Evolutionary conservation across 2,329 filamentous ascomycete genomes (phyloP).

Genomic region (Grosmannia huntii): DNA sequence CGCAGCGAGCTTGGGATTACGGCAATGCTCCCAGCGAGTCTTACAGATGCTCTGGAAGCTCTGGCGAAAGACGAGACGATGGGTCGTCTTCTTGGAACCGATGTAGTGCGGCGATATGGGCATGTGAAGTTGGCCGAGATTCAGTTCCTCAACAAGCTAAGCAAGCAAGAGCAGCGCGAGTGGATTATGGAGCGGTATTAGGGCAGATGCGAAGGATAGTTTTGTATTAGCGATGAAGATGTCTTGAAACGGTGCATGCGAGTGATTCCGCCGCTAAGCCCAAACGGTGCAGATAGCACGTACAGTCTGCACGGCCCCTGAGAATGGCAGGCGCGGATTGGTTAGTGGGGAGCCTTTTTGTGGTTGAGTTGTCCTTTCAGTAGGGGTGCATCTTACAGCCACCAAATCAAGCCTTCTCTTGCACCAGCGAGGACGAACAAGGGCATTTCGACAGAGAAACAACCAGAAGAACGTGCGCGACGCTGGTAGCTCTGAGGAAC

Average conservation of each 20-base stretch:
- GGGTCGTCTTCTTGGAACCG: constrained; percentile 29
- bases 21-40: constrained; percentile 37
- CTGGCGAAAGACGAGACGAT: constrained; percentile 36
- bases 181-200: constrained; percentile 54
- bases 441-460: not conserved
- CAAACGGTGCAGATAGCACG: not conserved
- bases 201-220: no score
- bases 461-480: not conserved
- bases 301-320: not conserved
- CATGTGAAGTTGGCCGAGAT: constrained; percentile 47
- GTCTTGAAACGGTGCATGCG: not conserved
- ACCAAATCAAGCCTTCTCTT: not conserved
- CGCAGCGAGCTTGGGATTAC: constrained; percentile 38
- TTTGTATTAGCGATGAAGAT: no score
- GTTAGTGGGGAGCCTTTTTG: not conserved
- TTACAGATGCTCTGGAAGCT: constrained; percentile 41
- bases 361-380: constrained; percentile 11
- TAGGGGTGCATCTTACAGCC: not conserved
- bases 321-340: not conserved
- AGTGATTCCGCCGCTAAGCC: not conserved
- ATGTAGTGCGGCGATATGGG: constrained; percentile 43
- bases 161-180: constrained; percentile 28
- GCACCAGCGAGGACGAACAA: not conserved
- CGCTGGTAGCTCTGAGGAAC: not conserved
- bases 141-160: constrained; percentile 35